Base-by-base conservation (phyloP, 345 rosid species). In the Acer campestre region DNA sequence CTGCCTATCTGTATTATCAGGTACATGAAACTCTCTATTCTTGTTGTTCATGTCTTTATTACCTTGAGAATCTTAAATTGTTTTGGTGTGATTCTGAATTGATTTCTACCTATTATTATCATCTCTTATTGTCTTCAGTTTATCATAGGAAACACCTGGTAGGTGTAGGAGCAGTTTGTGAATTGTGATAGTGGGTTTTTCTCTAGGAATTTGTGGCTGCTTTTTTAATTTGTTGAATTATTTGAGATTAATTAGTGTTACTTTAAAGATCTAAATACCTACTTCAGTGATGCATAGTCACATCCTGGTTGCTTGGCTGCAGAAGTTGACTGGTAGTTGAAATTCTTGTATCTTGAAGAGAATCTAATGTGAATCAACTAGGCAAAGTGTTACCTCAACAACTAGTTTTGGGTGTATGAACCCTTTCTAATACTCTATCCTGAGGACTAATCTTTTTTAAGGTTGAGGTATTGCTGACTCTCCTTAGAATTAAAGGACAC, bases 1-100 rank as follows among this genome's bases (percentile, higher is more conserved):
- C 88, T 42, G 92, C 97, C 42, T 96, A 96, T 84, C 87, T 96
- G 29, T 96, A 96, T 81, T 96, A 92, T 83, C 99, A 96, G 99
- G 98, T 92, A 81, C 78, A 63, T 49, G 12, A 59, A 70, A 58
- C 20, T 23, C 51, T 73, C 48, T 23, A n/a, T 76, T 48, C 63
- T 66, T 20, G 44, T 71, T 29, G 55, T 71, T 64, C 49, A n/a
- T 22, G 20, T 35, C 46, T 68, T 78, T 22, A 40, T 22, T n/a
- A 20, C 44, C 61, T 53, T 42, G 49, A 20, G n/a, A 48, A 70
- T 51, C 31, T 29, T 29, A 29, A 29, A 29, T 29, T 29, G 31
- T 29, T 29, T 29, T 29, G 31, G 31, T 29, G 31, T 29, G 31
- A 22, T 75, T 11, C 63, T 51, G 49, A 35, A n/a, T 27, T 2